Conservation (phyloP, 2,329 filamentous ascomycete genomes). For the Botryotinia globosa region DNA sequence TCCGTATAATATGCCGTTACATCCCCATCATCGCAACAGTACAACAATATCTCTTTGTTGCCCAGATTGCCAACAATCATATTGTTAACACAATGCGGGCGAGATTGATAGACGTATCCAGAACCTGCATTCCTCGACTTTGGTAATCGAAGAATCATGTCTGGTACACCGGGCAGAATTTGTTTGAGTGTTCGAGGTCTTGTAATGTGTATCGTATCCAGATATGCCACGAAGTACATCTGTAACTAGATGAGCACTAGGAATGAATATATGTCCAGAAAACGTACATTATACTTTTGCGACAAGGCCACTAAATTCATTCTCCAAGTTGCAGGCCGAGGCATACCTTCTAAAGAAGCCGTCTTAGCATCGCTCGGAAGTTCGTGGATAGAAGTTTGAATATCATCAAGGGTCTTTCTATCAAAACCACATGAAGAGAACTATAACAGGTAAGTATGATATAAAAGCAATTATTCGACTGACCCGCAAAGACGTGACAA, state of each 20-base stretch:
- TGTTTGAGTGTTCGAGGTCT: constrained; percentile 49
- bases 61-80: constrained; percentile 68
- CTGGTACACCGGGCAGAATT: constrained; percentile 48
- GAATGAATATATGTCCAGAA: neutral
- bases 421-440: neutral
- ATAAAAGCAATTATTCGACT: neutral
- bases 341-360: neutral
- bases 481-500: neutral
- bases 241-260: constrained; percentile 31
- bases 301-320: constrained; percentile 21
- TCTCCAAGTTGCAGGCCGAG: constrained; percentile 16
- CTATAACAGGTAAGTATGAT: constrained; percentile 1
- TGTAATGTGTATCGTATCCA: constrained; percentile 56
- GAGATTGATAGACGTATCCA: constrained; percentile 52
- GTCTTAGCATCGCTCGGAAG: constrained; percentile 8
- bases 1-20: constrained; percentile 65
- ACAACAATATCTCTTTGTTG: constrained; percentile 63
- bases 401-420: neutral
- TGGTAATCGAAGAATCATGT: constrained; percentile 49
- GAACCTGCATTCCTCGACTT: constrained; percentile 43
- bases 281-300: constrained; percentile 19
- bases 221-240: constrained; percentile 61
- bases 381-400: neutral
- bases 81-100: constrained; percentile 65
- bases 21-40: constrained; percentile 73